Percentiles rank a stretch among this genome's conserved stretches.
Conservation (phyloP, 164 flowering plant species). For the Chimonanthus salicifolius region DNA sequence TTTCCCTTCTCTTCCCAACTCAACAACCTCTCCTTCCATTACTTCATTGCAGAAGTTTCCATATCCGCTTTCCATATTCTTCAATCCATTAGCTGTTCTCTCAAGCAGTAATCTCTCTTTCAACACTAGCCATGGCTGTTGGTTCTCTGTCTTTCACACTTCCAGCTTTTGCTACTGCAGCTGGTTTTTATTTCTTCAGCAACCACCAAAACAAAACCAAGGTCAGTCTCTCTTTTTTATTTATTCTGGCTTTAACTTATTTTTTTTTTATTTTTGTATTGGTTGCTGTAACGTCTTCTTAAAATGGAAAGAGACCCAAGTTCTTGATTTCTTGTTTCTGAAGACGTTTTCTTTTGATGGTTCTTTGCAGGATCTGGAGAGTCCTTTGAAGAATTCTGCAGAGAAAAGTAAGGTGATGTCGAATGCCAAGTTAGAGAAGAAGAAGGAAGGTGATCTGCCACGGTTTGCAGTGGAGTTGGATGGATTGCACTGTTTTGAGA, state of each 20-base stretch:
- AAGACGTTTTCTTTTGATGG: neutral
- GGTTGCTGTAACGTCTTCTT: neutral
- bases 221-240: conserved; percentile 5
- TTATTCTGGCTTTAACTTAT: neutral
- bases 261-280: neutral
- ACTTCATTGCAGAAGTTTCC: neutral
- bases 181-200: conserved; percentile 23
- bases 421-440: conserved; percentile 4
- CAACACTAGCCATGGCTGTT: conserved; percentile 8
- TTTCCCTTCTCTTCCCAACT: neutral
- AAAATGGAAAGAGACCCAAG: too few species aligned
- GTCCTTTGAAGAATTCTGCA: neutral
- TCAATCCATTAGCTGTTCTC: neutral
- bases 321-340: neutral
- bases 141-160: conserved; percentile 14
- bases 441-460: conserved; percentile 11
- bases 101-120: neutral
- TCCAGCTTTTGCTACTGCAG: conserved; percentile 28
- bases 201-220: conserved; percentile 11
- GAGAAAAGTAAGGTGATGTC: neutral
- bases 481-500: conserved; percentile 40
- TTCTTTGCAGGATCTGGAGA: conserved; percentile 12
- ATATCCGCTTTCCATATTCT: neutral
- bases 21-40: neutral
- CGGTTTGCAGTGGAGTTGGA: conserved; percentile 39